A percentile compares a stretch with the other conserved stretches of the same genome.
Conservation (phyloP, 495 filamentous ascomycete species). For the Annulohypoxylon nitens region DNA sequence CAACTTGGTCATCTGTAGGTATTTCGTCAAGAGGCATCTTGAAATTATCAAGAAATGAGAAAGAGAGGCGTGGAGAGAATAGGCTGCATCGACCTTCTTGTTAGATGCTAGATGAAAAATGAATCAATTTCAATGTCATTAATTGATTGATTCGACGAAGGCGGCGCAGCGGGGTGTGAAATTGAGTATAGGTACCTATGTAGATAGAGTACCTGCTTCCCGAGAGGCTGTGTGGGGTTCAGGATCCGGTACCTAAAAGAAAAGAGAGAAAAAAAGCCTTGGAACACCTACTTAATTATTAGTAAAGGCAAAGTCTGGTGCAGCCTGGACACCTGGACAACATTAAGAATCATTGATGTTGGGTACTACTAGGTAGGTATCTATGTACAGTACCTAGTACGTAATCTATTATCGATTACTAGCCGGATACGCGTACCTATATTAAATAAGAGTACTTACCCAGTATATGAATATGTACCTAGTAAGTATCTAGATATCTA, state of each 20-base stretch:
- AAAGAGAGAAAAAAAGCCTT: no score
- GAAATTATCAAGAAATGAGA: not conserved
- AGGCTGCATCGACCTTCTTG: not conserved
- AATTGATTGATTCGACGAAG: not conserved
- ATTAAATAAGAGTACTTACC: not conserved
- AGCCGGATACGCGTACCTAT: no score
- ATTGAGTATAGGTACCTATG: not conserved
- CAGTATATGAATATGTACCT: not conserved
- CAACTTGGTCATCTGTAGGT: slow-evolving; percentile 81
- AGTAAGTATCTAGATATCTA: not conserved
- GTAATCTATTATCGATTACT: not conserved
- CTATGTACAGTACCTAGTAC: not conserved
- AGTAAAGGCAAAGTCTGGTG: no score
- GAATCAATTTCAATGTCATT: not conserved
- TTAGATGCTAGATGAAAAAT: not conserved
- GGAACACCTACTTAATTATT: no score
- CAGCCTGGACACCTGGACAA: no score
- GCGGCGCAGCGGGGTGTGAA: slow-evolving; percentile 34
- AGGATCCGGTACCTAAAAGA: not conserved
- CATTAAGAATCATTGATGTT: no score
- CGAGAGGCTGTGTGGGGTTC: not conserved
- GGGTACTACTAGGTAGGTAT: not conserved
- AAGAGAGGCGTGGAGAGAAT: not conserved
- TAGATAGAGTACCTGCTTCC: not conserved
- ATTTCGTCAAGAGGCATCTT: slow-evolving; percentile 57